Evolutionary conservation across 164 flowering plant genomes (phyloP), one percentile per base, ranked within the genome.

Genomic region (Piper betle): DNA sequence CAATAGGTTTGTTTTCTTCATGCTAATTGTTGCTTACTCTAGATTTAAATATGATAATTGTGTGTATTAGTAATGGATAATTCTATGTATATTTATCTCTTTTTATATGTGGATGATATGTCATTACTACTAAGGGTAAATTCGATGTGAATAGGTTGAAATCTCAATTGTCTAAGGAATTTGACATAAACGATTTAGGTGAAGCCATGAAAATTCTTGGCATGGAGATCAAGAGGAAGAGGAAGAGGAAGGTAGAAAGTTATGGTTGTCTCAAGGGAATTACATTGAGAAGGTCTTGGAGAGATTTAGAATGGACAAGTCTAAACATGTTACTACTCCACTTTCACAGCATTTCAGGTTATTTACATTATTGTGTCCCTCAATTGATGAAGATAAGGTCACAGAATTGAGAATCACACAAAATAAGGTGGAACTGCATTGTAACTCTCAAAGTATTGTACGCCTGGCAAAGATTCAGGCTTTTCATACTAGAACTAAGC

Each of bases 71-170:
- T 15, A 18, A 2, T 53, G 0, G 16, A 53, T 15, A 17, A 53
- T 18, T 5, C 1, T 15, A 9, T 6, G 1, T 56, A 18, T 33
- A 56, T 56, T 5, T 20, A 78, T 75, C 73, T 70, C 62, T 4
- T 69, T 19, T 19, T 19, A 19, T 18, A 56, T 53, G 55, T 42
- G 6, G 55, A 53, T 53, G 55, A 53, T 19, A 53, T 53, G 16
- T 19, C 5, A 53, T 53, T 53, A 17, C 13, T 9, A 6, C 0
- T 16, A 53, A 53, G 16, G 16, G 25, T 19, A 53, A 16, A 0
- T 6, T 19, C 6, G 4, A 53, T 11, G 16, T 53, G 0, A 19
- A 53, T 53, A 53, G 1, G 16, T 53, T 53, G 16, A 53, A 53
- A 13, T 11, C 19, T 16, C 19, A 53, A 19, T 53, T 53, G n/a